Base-by-base conservation (phyloP, 176 grass and related monocot species). In the Ensete ventricosum region DNA sequence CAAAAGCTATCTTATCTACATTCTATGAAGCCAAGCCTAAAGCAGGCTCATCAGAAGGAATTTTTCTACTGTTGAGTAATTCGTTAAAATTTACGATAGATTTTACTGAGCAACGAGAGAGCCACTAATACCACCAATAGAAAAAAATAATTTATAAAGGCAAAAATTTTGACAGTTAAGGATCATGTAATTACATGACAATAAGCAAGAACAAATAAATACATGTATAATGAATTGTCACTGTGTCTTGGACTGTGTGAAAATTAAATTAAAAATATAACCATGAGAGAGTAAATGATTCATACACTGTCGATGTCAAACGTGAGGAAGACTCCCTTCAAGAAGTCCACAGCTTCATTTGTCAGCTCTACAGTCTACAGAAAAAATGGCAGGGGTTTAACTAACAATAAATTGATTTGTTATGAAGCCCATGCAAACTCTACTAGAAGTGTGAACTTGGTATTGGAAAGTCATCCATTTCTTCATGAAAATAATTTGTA, bases 231-330 rank as follows among this genome's bases (percentile, higher is more conserved):
- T 43, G 34, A 43, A 43, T 43, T 43, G 34, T 34, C 29, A 34
- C 4, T 34, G 3, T 34, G 29, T 4, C 4, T 34, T 34, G 29
- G 4, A 34, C 29, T 34, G 29, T 50, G 25, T 17, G 49, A 55
- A 76, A 13, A 50, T 63, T 13, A 81, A 1, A 76, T 16, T 11
- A 78, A 0, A 7, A 62, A 51, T 76, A 82, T 74, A 1, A 8
- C 55, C 60, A 75, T 59, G 26, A 74, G 63, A 10, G 78, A 68
- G 48, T 68, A 50, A 62, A 12, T 64, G 60, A 73, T 64, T 71
- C 82, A 85, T 93, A 99, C 95, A 79, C 93, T 94, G 78, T 94
- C 95, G 52, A 85, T 84, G 79, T 99, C 95, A 79, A 89, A 94
- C 84, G 94, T 91, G 73, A 73, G 81, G 90, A 99, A 99, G 60